Base-by-base conservation (phyloP, 2,329 filamentous ascomycete genomes). In the Scolecobasidium constrictum region DNA sequence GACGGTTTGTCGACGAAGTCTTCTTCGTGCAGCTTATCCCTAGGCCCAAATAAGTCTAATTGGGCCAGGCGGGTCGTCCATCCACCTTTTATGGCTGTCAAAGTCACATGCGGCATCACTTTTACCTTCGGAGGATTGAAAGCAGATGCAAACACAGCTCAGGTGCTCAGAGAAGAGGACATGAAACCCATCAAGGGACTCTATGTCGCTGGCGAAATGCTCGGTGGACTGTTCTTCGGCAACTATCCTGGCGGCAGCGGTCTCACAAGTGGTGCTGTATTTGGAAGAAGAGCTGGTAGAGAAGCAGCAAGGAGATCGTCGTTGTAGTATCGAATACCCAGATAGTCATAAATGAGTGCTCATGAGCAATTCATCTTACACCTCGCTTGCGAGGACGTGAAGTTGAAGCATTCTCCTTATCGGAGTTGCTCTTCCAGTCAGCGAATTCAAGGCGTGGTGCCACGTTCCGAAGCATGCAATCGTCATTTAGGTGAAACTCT, bases 71-170 rank as follows among this genome's bases (percentile, higher is more conserved):
- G 78, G 0, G 50, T 83, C 5, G 65, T 70, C 28, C 55, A 72
- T 47, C 62, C 64, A 0, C 78, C 78, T 0, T 83, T 77, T 50
- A 57, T 78, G 18, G 78, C 78, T 1, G 71, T 83, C 36, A 74
- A 75, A 49, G 77, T 83, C 3, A 73, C 71, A 3, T 77, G 75
- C 36, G 79, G 80, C 1, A 69, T 83, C 13, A 82, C 78, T 0
- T 83, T 83, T 49, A 83, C 78, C 0, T 83, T 83, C 59, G 79
- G 78, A 1, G 78, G 79, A 0, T 57, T 83, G 5, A 65, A 67
- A 4, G 69, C 78, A 2, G 66, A 75, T 38, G 66, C 74, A 0
- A 55, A 72, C 18, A 78, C 72, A 0, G 66, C 69, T 3, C 63
- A 63, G 3, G 69, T 81, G 1, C 54, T 80, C 12, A 66, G 63